Evolutionary conservation across 2,329 filamentous ascomycete genomes (phyloP).

Genomic region (Fusarium chlamydosporum): DNA sequence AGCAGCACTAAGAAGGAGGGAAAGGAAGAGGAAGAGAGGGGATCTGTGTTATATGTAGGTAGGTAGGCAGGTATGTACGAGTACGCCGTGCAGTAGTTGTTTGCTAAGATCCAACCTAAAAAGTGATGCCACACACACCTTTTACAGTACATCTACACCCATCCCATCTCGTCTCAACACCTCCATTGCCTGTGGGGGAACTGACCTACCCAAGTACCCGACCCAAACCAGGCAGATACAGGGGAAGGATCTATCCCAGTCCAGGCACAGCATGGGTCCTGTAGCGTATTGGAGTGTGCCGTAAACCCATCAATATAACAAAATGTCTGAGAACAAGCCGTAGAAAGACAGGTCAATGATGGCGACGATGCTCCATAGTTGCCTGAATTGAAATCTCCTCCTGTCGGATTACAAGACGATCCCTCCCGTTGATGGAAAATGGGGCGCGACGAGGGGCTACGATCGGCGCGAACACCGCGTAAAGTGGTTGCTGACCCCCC

Average conservation of each 20-base stretch:
- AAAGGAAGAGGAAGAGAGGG: conserved; percentile 3
- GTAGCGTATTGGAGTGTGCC: conserved; percentile 22
- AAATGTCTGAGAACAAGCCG: conserved; percentile 42
- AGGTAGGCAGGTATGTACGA: conserved; percentile 8
- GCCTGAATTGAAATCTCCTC: conserved; percentile 50
- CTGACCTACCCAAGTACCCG: not conserved
- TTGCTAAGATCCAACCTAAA: conserved; percentile 35
- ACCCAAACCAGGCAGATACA: conserved; percentile 41
- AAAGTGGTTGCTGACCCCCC: conserved; percentile 49
- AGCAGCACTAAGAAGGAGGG: conserved; percentile 14
- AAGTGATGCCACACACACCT: conserved; percentile 42
- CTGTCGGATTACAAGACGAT: conserved; percentile 45
- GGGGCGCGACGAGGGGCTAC: conserved; percentile 50
- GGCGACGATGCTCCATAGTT: conserved; percentile 51
- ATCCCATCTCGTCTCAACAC: conserved; percentile 14
- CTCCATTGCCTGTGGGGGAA: conserved; percentile 33
- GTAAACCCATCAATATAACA: conserved; percentile 12
- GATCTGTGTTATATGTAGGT: conserved; percentile 24
- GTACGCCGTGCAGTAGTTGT: conserved; percentile 8
- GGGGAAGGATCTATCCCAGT: conserved; percentile 37
- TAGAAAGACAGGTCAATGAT: conserved; percentile 28
- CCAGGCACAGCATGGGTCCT: conserved; percentile 38
- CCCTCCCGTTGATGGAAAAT: conserved; percentile 47
- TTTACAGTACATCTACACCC: conserved; percentile 25
- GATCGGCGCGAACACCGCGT: conserved; percentile 49